These are phyloP conservation scores for Neoboletus magnificus DNA, from an alignment of 768 basidiomycete species.

Conservation along the genomic window DNA sequence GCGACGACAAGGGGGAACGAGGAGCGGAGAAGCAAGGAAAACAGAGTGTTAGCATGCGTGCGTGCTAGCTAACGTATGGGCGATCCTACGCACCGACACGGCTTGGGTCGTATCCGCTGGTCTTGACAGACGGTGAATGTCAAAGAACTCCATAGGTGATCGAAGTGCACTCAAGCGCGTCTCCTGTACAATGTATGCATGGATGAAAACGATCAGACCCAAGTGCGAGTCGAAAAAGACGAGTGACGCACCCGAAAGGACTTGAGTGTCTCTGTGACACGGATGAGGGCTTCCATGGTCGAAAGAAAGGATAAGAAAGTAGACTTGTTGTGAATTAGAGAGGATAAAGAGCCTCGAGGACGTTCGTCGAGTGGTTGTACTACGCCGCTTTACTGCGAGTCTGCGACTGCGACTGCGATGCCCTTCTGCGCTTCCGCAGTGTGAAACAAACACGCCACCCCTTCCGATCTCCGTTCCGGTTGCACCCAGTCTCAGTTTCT, in stretches of 20 bases:
- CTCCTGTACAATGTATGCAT: slow-evolving; percentile 47
- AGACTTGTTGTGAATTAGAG: background rate
- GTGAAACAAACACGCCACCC: background rate
- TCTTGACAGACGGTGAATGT: slow-evolving; percentile 76
- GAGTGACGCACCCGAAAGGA: slow-evolving; percentile 57
- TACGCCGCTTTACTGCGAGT: background rate
- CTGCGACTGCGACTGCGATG: background rate
- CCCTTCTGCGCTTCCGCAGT: background rate
- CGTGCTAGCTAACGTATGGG: background rate
- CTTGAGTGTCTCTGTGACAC: slow-evolving; percentile 65
- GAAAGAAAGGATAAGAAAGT: background rate
- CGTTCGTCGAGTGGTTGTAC: background rate
- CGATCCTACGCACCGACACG: slow-evolving; percentile 52
- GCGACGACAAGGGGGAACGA: too few relatives aligned
- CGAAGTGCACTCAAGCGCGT: slow-evolving; percentile 74
- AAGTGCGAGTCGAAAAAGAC: background rate
- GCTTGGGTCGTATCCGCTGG: slow-evolving; percentile 80
- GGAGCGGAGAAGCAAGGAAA: background rate
- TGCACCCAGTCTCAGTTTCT: too few relatives aligned
- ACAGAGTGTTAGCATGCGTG: background rate
- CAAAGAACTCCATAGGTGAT: slow-evolving; percentile 76
- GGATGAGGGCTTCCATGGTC: slow-evolving; percentile 63
- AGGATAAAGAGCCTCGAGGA: background rate
- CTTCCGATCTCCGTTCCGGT: background rate
- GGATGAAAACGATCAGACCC: background rate